Conservation (phyloP, 148 eudicot species). For the Beta vulgaris region DNA sequence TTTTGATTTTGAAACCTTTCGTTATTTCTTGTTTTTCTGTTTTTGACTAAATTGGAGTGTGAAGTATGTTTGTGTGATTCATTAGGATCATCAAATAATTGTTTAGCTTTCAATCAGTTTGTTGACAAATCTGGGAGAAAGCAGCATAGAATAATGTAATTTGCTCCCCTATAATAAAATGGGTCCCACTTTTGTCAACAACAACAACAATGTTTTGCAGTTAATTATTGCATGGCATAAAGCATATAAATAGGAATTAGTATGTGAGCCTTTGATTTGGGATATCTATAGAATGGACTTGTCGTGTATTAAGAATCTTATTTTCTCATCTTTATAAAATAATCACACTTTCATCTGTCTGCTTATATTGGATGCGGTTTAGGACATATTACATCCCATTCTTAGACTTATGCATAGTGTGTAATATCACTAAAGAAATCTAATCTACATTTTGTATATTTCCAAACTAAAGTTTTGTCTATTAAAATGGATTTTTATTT, state of each 20-base stretch:
- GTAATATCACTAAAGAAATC: too few species aligned
- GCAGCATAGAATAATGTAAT: constrained; percentile 29
- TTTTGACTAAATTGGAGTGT: constrained; percentile 26
- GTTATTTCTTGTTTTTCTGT: constrained; percentile 6
- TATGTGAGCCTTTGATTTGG: constrained; percentile 24
- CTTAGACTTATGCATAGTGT: background rate
- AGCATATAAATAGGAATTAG: background rate
- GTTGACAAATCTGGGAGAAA: constrained; percentile 37
- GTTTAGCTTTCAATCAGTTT: constrained; percentile 34
- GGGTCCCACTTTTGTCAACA: constrained; percentile 29
- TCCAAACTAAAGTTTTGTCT: too few species aligned
- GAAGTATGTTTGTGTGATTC: constrained; percentile 30
- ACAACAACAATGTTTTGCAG: constrained; percentile 19
- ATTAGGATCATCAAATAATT: constrained; percentile 35
- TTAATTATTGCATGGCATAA: constrained; percentile 26
- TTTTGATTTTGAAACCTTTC: constrained; percentile 22
- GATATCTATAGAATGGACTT: constrained; percentile 22
- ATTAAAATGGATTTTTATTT: too few species aligned
- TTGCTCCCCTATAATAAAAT: background rate
- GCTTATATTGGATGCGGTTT: background rate
- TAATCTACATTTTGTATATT: too few species aligned
- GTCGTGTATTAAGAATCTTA: constrained; percentile 7
- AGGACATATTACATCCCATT: background rate
- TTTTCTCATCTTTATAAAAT: background rate
- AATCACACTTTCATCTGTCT: background rate